A percentile compares a stretch with the other conserved stretches of the same genome.
Evolutionary conservation across 345 rosid species (phyloP).

Genomic region (Eucalyptus albens): DNA sequence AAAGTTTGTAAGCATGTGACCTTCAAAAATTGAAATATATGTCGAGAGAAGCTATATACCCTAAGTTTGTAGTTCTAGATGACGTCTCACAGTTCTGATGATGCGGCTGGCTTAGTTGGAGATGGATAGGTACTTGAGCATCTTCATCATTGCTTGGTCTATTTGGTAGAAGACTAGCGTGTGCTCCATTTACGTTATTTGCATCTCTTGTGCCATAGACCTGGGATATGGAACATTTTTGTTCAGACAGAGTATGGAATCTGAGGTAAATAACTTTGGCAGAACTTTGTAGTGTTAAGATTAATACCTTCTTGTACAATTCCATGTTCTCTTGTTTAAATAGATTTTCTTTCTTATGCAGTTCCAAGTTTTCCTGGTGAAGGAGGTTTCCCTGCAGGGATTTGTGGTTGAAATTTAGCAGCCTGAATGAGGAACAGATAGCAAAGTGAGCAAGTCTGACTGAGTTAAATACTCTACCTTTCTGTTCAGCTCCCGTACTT

Average conservation of each 20-base stretch:
- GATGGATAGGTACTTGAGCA: slow-evolving; percentile 35
- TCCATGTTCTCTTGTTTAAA: slow-evolving; percentile 32
- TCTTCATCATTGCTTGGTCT: slow-evolving; percentile 37
- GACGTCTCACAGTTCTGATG: slow-evolving; percentile 30
- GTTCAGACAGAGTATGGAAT: slow-evolving; percentile 6
- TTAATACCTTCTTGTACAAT: slow-evolving; percentile 23
- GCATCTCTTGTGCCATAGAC: slow-evolving; percentile 30
- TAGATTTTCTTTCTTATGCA: slow-evolving; percentile 59
- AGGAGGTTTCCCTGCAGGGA: slow-evolving; percentile 39
- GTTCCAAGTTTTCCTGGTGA: slow-evolving; percentile 58
- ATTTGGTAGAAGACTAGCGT: slow-evolving; percentile 20
- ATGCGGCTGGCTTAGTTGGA: slow-evolving; percentile 61
- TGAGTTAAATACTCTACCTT: slow-evolving; percentile 18
- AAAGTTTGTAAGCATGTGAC: not conserved
- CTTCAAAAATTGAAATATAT: not conserved
- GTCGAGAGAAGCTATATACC: slow-evolving; percentile 15
- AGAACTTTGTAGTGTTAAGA: not conserved
- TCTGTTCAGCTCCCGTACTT: slow-evolving; percentile 42
- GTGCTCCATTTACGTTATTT: slow-evolving; percentile 10
- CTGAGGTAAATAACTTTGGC: not conserved
- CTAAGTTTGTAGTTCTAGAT: slow-evolving; percentile 33
- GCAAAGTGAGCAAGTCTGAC: not conserved
- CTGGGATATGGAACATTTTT: slow-evolving; percentile 6
- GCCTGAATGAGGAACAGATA: not conserved
- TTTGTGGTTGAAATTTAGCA: not conserved